Evolutionary conservation across 225 moss, liverwort and hornwort genomes (phyloP).

Genomic region (Takakia lepidozioides): DNA sequence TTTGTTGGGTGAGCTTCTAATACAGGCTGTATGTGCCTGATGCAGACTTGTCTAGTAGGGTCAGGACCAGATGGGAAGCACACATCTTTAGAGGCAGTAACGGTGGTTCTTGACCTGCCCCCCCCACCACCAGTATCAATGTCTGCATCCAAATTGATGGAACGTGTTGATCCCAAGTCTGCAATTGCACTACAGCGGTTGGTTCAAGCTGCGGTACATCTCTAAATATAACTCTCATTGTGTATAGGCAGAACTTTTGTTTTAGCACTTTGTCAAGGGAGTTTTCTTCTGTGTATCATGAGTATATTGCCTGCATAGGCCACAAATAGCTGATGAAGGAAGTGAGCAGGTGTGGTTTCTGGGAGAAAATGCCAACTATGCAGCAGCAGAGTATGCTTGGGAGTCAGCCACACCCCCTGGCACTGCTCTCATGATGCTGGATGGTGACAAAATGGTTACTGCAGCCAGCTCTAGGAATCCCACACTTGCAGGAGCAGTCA

Average conservation of each 20-base stretch:
- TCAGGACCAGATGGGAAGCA: constrained; percentile 98
- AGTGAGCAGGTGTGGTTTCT: constrained; percentile 91
- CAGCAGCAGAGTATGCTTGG: constrained; percentile 99
- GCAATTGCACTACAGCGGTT: constrained; percentile 93
- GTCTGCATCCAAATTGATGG: constrained; percentile 70
- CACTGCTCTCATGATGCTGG: constrained; percentile 98
- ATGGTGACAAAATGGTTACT: constrained; percentile 99
- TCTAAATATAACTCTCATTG: too few relatives aligned
- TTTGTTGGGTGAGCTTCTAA: too few relatives aligned
- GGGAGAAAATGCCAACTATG: constrained; percentile 99
- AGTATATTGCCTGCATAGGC: not conserved
- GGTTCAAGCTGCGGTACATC: constrained; percentile 91
- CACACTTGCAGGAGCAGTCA: constrained; percentile 89
- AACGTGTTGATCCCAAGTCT: constrained; percentile 85
- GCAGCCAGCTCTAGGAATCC: constrained; percentile 99
- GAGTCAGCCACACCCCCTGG: constrained; percentile 94
- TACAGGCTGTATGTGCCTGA: too few relatives aligned
- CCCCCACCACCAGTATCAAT: constrained; percentile 83
- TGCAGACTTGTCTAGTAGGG: constrained; percentile 94
- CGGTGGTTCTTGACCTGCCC: constrained; percentile 95
- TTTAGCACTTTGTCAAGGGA: too few relatives aligned
- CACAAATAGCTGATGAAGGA: constrained; percentile 13
- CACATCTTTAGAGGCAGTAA: constrained; percentile 96
- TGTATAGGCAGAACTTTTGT: too few relatives aligned
- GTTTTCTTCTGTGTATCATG: too few relatives aligned